Base-by-base conservation (phyloP, 2,329 filamentous ascomycete species). In the Curvularia eragrostidis region DNA sequence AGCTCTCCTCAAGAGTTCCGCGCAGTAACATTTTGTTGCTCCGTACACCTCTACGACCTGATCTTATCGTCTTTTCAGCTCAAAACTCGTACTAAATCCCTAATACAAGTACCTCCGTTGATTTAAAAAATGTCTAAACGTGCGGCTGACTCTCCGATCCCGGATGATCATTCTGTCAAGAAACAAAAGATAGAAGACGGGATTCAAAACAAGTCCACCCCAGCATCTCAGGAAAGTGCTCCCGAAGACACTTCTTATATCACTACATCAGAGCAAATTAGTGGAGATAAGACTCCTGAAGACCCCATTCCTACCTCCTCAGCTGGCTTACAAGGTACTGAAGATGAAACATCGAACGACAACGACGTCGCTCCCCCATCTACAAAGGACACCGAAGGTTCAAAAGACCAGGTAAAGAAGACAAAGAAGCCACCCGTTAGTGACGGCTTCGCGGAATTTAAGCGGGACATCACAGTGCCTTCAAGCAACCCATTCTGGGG, bases 401-500 rank as follows among this genome's bases (percentile, higher is more conserved):
- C 30, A 23, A 18, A 13, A 15, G 19, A 30, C 23, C 19, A 30
- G 19, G 9, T 23, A 6, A 23, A 48, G 15, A 58, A 48, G 48
- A 42, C 15, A 9, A 56, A 50, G 47, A 56, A 57, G 18, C 59
- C 52, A 5, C 60, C 62, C 1, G 54, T 66, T 21, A 51, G 50
- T 12, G 56, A 63, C 5, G 39, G 36, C 9, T 66, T 66, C 13
- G 12, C 3, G 4, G 1, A 34, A 23, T 34, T 62, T 26, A 32
- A 4, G 2, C 52, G 19, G 6, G n/a, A 30, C 10, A 32, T 50
- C 0, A 10, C 6, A 2, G 15, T 54, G 3, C 59, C 62, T 3
- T 19, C 43, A 5, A 18, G 28, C 10, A 61, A 56, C 50, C 42
- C 24, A 10, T 64, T 61, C 36, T 66, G 68, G 70, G 70, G 70